Percentiles rank a stretch among this genome's conserved stretches.
These are phyloP conservation scores for Solanum dulcamara DNA, from an alignment of 257 asterid species.

Conservation along the genomic window DNA sequence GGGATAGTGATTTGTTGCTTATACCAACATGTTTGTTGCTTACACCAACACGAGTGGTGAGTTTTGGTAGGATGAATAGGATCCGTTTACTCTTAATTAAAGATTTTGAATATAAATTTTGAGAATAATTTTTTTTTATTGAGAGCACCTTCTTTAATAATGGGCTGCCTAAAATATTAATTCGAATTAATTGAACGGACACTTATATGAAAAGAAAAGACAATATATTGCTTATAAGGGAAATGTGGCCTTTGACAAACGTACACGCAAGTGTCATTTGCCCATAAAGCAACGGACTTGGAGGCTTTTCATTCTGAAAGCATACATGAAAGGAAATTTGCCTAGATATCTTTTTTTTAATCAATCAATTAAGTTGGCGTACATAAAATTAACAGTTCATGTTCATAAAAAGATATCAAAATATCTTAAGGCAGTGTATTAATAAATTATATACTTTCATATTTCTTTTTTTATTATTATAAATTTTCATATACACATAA, in stretches of 20 bases:
- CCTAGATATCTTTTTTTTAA: background rate
- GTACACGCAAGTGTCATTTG: background rate
- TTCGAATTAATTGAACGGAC: too few relatives aligned
- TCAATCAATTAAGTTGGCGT: background rate
- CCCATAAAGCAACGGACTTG: background rate
- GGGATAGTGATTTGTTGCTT: background rate
- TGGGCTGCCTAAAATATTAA: background rate
- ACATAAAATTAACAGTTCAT: background rate
- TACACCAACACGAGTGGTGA: background rate
- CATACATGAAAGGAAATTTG: background rate
- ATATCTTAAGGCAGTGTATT: too few relatives aligned
- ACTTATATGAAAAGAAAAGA: too few relatives aligned
- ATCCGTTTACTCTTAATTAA: background rate
- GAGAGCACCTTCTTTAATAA: background rate
- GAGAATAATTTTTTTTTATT: background rate
- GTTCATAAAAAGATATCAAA: too few relatives aligned
- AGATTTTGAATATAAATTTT: background rate
- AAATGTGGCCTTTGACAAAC: background rate
- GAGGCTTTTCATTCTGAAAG: background rate
- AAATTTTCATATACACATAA: too few relatives aligned
- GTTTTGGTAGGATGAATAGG: background rate
- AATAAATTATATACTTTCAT: too few relatives aligned
- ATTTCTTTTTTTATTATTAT: too few relatives aligned
- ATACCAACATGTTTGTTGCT: background rate
- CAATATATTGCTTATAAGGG: background rate